These are phyloP conservation scores for Aechmea fasciata DNA, from an alignment of 176 grass and related monocot species.

Conservation along the genomic window DNA sequence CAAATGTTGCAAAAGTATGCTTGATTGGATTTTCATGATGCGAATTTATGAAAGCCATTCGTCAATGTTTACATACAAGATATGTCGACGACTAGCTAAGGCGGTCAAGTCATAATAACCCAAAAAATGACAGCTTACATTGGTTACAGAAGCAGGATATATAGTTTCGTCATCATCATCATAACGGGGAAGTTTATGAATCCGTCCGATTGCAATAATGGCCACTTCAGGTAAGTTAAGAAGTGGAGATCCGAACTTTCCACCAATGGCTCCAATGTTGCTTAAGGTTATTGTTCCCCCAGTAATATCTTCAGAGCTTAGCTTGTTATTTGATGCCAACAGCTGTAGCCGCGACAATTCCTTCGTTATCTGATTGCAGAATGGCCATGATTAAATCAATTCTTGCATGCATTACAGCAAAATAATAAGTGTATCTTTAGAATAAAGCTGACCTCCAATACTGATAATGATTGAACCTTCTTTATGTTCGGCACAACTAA, in stretches of 20 bases:
- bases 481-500: slow-evolving; percentile 92
- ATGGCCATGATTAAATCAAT: slow-evolving; percentile 1
- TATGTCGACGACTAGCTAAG: neutral
- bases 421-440: slow-evolving; percentile 4
- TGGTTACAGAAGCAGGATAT: slow-evolving; percentile 68
- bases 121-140: slow-evolving; percentile 31
- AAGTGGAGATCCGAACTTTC: slow-evolving; percentile 92
- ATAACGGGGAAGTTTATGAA: slow-evolving; percentile 71
- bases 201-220: slow-evolving; percentile 82
- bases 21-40: neutral
- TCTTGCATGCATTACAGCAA: neutral
- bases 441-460: slow-evolving; percentile 63
- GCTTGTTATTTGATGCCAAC: slow-evolving; percentile 57
- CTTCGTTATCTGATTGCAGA: slow-evolving; percentile 59
- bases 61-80: neutral
- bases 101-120: slow-evolving; percentile 6
- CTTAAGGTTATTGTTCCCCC: slow-evolving; percentile 89
- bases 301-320: slow-evolving; percentile 56
- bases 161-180: slow-evolving; percentile 49
- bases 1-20: neutral
- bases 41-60: neutral
- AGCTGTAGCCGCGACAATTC: slow-evolving; percentile 68
- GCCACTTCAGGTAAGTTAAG: slow-evolving; percentile 94
- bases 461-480: slow-evolving; percentile 78
- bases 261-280: slow-evolving; percentile 93